Percentiles rank a stretch among this genome's conserved stretches.
Conservation (phyloP, 768 basidiomycete species). For the Rossbeevera mucosa region DNA sequence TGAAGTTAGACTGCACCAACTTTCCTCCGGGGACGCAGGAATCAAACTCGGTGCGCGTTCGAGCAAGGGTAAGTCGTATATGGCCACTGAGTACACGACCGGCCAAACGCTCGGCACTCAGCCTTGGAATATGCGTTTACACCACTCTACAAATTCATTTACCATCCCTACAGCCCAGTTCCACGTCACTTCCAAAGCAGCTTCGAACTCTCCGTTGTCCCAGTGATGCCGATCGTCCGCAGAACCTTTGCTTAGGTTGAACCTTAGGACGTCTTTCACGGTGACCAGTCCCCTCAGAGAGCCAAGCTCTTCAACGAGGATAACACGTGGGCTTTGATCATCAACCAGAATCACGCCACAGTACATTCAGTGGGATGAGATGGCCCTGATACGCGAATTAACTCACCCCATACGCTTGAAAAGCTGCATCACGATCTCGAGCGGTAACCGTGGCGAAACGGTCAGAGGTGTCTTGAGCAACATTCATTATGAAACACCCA, state of each 20-base stretch:
- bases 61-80: background rate
- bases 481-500: constrained; percentile 1
- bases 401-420: constrained; percentile 97
- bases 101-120: constrained; percentile 7
- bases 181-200: constrained; percentile 59
- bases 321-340: constrained; percentile 78
- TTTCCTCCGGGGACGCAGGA: background rate
- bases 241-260: constrained; percentile 60
- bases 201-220: constrained; percentile 65
- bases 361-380: background rate
- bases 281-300: constrained; percentile 81
- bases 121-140: constrained; percentile 19
- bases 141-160: constrained; percentile 30
- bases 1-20: background rate
- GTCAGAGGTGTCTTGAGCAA: constrained; percentile 79
- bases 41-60: background rate
- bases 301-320: constrained; percentile 87
- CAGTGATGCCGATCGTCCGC: constrained; percentile 47
- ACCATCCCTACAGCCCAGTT: constrained; percentile 41
- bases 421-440: constrained; percentile 96
- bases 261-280: constrained; percentile 91
- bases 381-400: background rate
- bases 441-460: constrained; percentile 83
- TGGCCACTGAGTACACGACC: background rate
- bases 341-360: background rate